Conservation (phyloP, 306 rosid species). For the Gillenia trifoliata region DNA sequence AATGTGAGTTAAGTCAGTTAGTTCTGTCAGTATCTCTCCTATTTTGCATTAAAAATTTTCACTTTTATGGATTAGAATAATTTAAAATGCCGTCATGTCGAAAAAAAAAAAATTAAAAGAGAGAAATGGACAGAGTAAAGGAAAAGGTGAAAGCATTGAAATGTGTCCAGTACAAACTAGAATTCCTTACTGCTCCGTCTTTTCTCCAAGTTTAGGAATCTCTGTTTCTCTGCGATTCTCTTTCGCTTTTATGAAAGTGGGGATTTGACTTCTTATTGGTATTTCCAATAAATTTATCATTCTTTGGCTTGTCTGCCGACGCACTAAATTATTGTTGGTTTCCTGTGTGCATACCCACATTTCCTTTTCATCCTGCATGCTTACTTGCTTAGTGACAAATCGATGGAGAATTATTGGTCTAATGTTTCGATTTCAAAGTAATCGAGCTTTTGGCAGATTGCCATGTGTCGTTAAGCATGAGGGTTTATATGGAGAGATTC, state of each 20-base stretch:
- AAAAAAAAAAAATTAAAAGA: not conserved
- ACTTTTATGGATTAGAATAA: too few relatives aligned
- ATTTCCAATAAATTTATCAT: conserved; percentile 9
- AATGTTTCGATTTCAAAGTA: not conserved
- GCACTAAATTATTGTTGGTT: conserved; percentile 17
- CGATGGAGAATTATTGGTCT: not conserved
- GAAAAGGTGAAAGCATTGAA: conserved; percentile 30
- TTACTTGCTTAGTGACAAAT: conserved; percentile 14
- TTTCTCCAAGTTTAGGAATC: conserved; percentile 45
- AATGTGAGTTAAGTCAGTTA: fast-evolving
- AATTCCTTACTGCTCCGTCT: conserved; percentile 36
- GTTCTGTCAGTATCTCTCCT: too few relatives aligned
- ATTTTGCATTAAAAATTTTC: too few relatives aligned
- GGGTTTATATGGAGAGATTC: not conserved
- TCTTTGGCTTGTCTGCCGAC: conserved; percentile 17
- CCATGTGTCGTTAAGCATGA: not conserved
- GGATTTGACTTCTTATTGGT: conserved; percentile 32
- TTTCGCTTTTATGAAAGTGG: conserved; percentile 38
- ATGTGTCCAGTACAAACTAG: conserved; percentile 31
- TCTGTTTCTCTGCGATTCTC: conserved; percentile 20
- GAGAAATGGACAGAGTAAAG: conserved; percentile 22
- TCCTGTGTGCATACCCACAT: conserved; percentile 23
- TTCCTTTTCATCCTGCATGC: conserved; percentile 21
- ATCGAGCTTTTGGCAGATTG: not conserved
- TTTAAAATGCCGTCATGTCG: fast-evolving